Percentiles rank a stretch among this genome's conserved stretches.
phyloP scores from a whole-genome alignment of 148 eudicot genomes.

The Chenopodium formosanum region DNA sequence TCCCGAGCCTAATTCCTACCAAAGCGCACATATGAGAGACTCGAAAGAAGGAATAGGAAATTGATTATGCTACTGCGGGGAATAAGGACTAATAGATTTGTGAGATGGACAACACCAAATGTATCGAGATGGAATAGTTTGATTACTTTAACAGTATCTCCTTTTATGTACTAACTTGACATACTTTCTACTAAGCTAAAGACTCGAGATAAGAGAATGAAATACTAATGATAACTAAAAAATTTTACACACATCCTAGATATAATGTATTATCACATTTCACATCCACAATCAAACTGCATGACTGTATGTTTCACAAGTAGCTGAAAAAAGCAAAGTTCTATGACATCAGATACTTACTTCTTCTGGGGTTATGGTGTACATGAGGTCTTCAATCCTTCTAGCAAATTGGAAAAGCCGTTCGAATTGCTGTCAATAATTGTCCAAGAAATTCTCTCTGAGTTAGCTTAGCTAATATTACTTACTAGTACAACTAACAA shows the following conservation, averaged over 20 bases:
- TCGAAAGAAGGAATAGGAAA: not conserved
- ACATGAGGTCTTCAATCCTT: slow-evolving; percentile 90
- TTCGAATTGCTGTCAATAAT: slow-evolving; percentile 79
- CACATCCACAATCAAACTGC: slow-evolving; percentile 2
- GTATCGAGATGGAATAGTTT: not conserved
- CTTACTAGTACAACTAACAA: not conserved
- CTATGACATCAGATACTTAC: slow-evolving; percentile 37
- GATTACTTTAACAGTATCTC: not conserved
- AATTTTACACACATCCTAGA: not conserved
- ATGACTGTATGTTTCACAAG: not conserved
- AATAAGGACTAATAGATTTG: not conserved
- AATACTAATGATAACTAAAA: not conserved
- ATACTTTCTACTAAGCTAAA: not conserved
- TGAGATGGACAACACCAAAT: not conserved
- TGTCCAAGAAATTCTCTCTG: not conserved
- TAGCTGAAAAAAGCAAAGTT: not conserved
- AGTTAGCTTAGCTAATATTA: slow-evolving; percentile 1
- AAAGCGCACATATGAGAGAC: not conserved
- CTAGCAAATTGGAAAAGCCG: slow-evolving; percentile 86
- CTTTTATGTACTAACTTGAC: not conserved
- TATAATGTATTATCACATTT: not conserved
- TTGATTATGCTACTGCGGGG: not conserved
- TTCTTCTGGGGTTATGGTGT: slow-evolving; percentile 87
- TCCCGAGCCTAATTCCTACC: not conserved
- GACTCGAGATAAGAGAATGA: not conserved